Conservation (phyloP, 768 basidiomycete genomes). For the Rhodotorula diobovata region DNA sequence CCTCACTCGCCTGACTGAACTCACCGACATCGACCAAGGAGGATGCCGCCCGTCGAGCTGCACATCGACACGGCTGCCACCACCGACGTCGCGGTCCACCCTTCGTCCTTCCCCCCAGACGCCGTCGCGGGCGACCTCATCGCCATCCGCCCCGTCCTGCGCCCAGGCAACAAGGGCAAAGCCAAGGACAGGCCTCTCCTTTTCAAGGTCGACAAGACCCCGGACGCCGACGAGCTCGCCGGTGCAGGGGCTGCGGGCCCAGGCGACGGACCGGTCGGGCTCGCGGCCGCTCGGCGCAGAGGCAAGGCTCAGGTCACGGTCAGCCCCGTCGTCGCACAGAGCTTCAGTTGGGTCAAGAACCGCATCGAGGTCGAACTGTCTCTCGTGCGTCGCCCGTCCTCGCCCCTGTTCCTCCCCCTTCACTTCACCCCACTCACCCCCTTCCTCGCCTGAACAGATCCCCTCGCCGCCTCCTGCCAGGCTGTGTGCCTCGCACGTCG, state of each 20-base stretch:
- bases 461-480: conserved; percentile 40
- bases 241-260: background rate
- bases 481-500: conserved; percentile 70
- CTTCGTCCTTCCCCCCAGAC: conserved; percentile 7
- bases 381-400: conserved; percentile 53
- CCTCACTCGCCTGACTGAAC: background rate
- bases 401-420: background rate
- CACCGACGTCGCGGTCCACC: conserved; percentile 15
- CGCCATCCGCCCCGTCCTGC: conserved; percentile 23
- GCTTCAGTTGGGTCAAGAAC: conserved; percentile 62
- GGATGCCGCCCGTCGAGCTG: conserved; percentile 6
- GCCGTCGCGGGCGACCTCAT: conserved; percentile 26
- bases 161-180: conserved; percentile 14
- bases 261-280: background rate
- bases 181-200: conserved; percentile 27
- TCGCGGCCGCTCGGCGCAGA: conserved; percentile 1
- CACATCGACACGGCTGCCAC: conserved; percentile 23
- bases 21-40: background rate
- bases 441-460: conserved; percentile 11
- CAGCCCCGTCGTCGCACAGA: conserved; percentile 65
- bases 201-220: conserved; percentile 15
- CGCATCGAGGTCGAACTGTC: conserved; percentile 66
- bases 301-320: conserved; percentile 61
- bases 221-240: background rate
- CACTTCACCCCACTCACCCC: background rate